Evolutionary conservation across 371 early-diverging fungal species (phyloP).

Genomic region (Zychaea mexicana): DNA sequence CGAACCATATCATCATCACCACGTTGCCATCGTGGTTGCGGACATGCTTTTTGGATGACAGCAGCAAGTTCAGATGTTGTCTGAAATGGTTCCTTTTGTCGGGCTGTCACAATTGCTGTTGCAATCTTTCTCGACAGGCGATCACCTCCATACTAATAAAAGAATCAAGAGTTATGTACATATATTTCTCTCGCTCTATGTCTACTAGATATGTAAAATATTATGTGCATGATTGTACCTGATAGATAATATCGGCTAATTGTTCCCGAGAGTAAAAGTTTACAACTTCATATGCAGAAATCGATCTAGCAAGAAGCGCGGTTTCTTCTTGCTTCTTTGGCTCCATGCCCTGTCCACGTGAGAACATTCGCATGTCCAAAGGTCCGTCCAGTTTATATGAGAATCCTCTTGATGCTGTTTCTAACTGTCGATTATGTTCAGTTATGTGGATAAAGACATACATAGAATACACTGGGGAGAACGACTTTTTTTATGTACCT

Average conservation of each 20-base stretch:
- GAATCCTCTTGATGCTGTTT: constrained; percentile 68
- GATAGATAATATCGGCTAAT: constrained; percentile 66
- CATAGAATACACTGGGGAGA: not conserved
- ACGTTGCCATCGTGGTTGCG: constrained; percentile 49
- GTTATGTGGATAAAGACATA: not conserved
- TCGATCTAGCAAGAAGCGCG: constrained; percentile 33
- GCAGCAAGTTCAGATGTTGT: constrained; percentile 59
- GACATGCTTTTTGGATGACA: constrained; percentile 55
- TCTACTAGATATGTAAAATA: too few species aligned
- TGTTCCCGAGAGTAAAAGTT: constrained; percentile 57
- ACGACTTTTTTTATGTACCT: constrained; percentile 22
- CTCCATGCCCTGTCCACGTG: constrained; percentile 33
- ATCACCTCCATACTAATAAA: constrained; percentile 57
- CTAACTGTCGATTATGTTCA: constrained; percentile 39
- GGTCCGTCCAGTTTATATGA: constrained; percentile 70
- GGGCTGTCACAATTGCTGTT: constrained; percentile 57
- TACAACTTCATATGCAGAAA: constrained; percentile 58
- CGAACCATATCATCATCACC: constrained; percentile 49
- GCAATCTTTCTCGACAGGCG: constrained; percentile 64
- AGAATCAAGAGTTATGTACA: not conserved
- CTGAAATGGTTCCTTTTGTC: constrained; percentile 50
- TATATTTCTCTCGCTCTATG: too few species aligned
- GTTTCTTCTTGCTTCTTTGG: constrained; percentile 15
- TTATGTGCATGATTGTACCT: constrained; percentile 34
- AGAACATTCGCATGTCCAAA: constrained; percentile 70